Conservation (phyloP, 805 yeast genomes). For the Monosporozyma aerobia region DNA sequence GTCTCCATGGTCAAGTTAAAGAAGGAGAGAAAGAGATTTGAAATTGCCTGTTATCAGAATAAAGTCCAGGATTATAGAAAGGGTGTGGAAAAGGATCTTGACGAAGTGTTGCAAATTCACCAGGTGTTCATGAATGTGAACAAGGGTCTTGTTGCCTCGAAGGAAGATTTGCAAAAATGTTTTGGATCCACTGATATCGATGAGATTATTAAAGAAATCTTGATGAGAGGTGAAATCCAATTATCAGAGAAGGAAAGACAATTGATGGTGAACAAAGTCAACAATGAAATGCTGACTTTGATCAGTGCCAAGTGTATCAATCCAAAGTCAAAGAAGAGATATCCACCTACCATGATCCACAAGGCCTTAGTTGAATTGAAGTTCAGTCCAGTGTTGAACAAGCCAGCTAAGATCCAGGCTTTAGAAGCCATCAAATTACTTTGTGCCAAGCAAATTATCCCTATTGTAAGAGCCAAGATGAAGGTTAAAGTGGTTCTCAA, state of each 20-base stretch:
- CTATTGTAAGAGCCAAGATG: constrained; percentile 93
- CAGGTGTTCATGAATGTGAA: constrained; percentile 89
- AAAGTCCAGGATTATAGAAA: constrained; percentile 90
- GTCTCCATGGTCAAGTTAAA: constrained; percentile 88
- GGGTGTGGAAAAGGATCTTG: constrained; percentile 70
- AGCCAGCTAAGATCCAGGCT: constrained; percentile 80
- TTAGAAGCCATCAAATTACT: constrained; percentile 79
- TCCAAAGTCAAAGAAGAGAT: constrained; percentile 80
- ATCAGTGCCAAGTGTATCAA: constrained; percentile 87
- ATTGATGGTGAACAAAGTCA: constrained; percentile 60
- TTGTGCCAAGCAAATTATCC: constrained; percentile 72
- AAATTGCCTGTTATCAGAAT: constrained; percentile 92
- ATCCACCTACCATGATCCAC: constrained; percentile 90
- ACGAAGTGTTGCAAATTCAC: constrained; percentile 94
- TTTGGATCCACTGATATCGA: constrained; percentile 74
- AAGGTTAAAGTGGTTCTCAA: constrained; percentile 58
- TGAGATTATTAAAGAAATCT: constrained; percentile 67
- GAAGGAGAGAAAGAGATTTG: constrained; percentile 86
- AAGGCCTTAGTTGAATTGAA: constrained; percentile 73
- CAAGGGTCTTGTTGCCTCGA: constrained; percentile 86
- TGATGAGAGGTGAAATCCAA: constrained; percentile 89
- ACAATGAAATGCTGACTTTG: constrained; percentile 72
- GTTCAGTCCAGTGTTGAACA: constrained; percentile 64
- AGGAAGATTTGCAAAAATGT: constrained; percentile 64
- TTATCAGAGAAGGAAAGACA: constrained; percentile 88